Percentiles rank a stretch among this genome's conserved stretches.
Conservation (phyloP, 768 basidiomycete genomes). For the Paxillus involutus region DNA sequence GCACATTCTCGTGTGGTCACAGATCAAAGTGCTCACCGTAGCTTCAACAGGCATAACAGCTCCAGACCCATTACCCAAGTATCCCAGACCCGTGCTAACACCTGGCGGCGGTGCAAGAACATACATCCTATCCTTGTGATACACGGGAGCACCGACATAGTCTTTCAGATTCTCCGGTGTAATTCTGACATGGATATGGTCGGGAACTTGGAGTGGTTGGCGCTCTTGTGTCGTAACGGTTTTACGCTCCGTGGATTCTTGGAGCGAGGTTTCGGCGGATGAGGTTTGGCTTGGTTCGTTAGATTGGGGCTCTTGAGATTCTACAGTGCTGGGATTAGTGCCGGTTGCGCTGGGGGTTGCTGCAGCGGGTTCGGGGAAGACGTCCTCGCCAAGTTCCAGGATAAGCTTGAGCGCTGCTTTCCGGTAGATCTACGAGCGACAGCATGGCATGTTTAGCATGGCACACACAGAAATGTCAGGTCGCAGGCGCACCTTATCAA, state of each 20-base stretch:
- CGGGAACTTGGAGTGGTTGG: constrained; percentile 79
- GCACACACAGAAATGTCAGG: not conserved
- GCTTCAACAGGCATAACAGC: constrained; percentile 98
- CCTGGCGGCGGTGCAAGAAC: constrained; percentile 79
- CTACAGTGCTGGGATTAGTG: constrained; percentile 39
- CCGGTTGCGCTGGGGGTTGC: constrained; percentile 15
- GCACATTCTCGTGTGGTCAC: not conserved
- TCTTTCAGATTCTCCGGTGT: constrained; percentile 89
- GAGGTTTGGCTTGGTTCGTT: constrained; percentile 34
- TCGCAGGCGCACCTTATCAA: constrained; percentile 82
- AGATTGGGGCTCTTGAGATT: constrained; percentile 49
- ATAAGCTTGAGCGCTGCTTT: constrained; percentile 94
- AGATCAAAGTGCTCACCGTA: constrained; percentile 52
- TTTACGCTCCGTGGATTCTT: constrained; percentile 38
- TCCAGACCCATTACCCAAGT: constrained; percentile 94
- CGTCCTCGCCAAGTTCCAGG: constrained; percentile 83
- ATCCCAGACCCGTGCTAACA: constrained; percentile 93
- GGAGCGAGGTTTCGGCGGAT: constrained; percentile 13
- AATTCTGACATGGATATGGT: constrained; percentile 75
- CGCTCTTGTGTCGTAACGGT: constrained; percentile 76
- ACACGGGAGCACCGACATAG: constrained; percentile 94
- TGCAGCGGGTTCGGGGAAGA: constrained; percentile 66
- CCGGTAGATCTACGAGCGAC: constrained; percentile 74
- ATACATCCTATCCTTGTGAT: constrained; percentile 94
- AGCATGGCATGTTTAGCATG: not conserved